phyloP scores from a whole-genome alignment of 768 basidiomycete species.

The Crepidotus variabilis region DNA sequence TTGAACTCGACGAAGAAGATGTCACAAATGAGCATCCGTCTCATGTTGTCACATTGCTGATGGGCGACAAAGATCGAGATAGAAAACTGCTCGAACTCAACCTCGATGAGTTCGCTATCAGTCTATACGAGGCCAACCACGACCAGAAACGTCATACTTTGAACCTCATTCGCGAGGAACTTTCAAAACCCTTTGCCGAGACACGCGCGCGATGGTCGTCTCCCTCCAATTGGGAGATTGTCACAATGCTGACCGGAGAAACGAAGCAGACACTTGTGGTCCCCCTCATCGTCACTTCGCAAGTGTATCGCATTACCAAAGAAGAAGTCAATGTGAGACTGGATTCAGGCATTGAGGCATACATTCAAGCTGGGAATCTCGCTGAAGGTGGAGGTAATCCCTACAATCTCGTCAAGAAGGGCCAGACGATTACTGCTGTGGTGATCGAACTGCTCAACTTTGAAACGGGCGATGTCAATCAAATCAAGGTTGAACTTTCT shows the following conservation, averaged over 20 bases:
- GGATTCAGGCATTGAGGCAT: conserved; percentile 92
- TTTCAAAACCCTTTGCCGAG: conserved; percentile 79
- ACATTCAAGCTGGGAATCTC: conserved; percentile 60
- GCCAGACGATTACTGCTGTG: conserved; percentile 77
- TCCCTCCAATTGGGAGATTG: conserved; percentile 73
- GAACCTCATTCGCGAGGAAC: conserved; percentile 83
- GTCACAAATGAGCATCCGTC: conserved; percentile 90
- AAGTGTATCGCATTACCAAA: conserved; percentile 53
- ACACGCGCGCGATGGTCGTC: conserved; percentile 58
- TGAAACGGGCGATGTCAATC: conserved; percentile 55
- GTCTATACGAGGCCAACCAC: conserved; percentile 78
- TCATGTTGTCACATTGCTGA: conserved; percentile 79
- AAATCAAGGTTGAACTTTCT: conserved; percentile 73
- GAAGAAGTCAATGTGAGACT: conserved; percentile 63
- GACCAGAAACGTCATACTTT: conserved; percentile 89
- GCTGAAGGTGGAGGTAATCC: conserved; percentile 41
- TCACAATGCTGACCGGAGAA: conserved; percentile 96
- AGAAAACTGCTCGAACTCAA: conserved; percentile 87
- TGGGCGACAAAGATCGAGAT: conserved; percentile 76
- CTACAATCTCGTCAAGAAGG: conserved; percentile 59
- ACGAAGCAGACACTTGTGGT: conserved; percentile 70
- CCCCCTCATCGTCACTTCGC: conserved; percentile 80
- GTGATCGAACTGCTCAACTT: conserved; percentile 53
- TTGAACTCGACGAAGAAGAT: conserved; percentile 98
- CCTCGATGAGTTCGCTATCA: conserved; percentile 93